Conservation (phyloP, 768 basidiomycete species). For the Podaxis rugospora region DNA sequence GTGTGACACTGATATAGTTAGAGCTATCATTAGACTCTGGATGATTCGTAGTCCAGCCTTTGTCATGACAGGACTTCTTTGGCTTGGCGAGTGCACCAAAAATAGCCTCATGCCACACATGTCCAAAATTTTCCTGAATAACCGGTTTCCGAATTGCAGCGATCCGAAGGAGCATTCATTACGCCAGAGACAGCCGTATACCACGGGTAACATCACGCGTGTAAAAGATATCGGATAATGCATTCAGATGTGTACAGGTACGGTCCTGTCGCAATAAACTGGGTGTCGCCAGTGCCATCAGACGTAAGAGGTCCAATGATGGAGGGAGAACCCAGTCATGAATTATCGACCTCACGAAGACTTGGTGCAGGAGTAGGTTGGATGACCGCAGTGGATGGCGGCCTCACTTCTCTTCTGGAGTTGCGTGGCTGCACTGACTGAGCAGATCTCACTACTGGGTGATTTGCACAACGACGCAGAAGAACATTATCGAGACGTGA, state of each 20-base stretch:
- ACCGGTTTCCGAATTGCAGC: background rate
- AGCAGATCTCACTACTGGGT: background rate
- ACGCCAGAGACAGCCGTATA: background rate
- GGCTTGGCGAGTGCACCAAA: constrained; percentile 2
- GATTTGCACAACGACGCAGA: background rate
- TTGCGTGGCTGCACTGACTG: background rate
- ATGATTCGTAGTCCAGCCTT: background rate
- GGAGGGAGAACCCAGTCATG: background rate
- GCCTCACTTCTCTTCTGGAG: background rate
- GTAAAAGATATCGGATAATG: background rate
- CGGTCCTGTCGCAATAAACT: background rate
- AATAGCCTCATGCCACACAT: background rate
- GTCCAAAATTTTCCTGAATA: background rate
- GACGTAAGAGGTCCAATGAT: background rate
- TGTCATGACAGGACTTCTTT: constrained; percentile 1
- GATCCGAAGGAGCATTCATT: background rate
- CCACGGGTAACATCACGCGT: no score
- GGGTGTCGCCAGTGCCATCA: background rate
- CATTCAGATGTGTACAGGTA: background rate
- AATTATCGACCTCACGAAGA: background rate
- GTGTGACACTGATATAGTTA: background rate
- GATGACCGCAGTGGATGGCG: background rate
- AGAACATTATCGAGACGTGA: background rate
- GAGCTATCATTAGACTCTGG: background rate
- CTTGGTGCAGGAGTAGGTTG: background rate